phyloP scores from a whole-genome alignment of 139 green algal genomes.

The Chlamydomonas applanata region DNA sequence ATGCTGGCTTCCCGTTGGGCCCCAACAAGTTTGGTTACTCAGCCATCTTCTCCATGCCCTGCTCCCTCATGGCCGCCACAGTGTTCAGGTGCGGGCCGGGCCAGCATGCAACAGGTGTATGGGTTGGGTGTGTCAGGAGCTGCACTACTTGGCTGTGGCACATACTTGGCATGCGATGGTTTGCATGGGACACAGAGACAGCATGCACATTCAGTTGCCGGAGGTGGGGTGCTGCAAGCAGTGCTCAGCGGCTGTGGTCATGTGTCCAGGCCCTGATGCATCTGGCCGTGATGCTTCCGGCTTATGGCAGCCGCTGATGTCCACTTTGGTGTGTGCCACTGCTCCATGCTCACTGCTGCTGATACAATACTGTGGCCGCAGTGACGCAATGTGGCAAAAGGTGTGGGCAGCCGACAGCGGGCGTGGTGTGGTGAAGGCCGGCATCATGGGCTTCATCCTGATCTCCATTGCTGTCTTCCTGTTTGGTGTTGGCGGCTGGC shows the following conservation, averaged over 20 bases:
- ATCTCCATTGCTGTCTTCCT: conserved; percentile 54
- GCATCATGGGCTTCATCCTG: conserved; percentile 21
- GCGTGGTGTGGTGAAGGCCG: conserved; percentile 31
- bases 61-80: conserved; percentile 67
- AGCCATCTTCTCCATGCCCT: conserved; percentile 67
- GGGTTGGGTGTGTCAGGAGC: too few relatives aligned
- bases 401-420: conserved; percentile 49
- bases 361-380: too few relatives aligned
- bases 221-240: too few relatives aligned
- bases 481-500: conserved; percentile 70
- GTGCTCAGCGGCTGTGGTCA: too few relatives aligned
- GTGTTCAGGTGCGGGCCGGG: conserved; percentile 49
- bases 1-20: neutral
- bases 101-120: too few relatives aligned
- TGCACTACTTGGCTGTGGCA: too few relatives aligned
- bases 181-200: too few relatives aligned
- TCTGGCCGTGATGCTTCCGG: too few relatives aligned
- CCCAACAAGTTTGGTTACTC: conserved; percentile 52
- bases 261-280: too few relatives aligned
- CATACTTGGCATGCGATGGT: too few relatives aligned
- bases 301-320: neutral
- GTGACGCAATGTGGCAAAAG: conserved; percentile 79
- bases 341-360: too few relatives aligned
- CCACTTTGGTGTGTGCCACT: neutral
- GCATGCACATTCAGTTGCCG: too few relatives aligned